phyloP scores from a whole-genome alignment of 768 basidiomycete genomes.

The Cystofilobasidium capitatum region DNA sequence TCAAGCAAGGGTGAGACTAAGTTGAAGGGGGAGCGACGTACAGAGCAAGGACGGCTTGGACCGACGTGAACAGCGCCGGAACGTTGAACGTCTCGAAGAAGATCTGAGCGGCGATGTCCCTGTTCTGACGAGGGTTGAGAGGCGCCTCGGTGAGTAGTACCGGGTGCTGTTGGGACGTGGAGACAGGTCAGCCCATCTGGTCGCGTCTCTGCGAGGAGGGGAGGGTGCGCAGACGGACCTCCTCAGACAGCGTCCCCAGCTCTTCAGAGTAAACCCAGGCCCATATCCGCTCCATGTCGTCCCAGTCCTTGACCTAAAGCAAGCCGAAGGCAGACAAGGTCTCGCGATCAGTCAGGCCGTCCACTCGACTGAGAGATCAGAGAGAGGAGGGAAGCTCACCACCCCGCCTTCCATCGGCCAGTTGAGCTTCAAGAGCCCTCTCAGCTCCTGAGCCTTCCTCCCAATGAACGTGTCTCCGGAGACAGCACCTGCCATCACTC shows the following conservation, averaged over 20 bases:
- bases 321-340: not conserved
- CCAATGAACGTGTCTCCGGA: slow-evolving; percentile 97
- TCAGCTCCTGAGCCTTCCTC: slow-evolving; percentile 83
- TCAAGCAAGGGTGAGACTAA: not conserved
- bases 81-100: slow-evolving; percentile 99
- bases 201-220: not conserved
- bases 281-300: slow-evolving; percentile 99
- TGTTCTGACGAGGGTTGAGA: slow-evolving; percentile 88
- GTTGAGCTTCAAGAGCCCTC: slow-evolving; percentile 92
- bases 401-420: slow-evolving; percentile 99
- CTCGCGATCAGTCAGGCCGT: not conserved
- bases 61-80: slow-evolving; percentile 88
- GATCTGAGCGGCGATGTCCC: slow-evolving; percentile 94
- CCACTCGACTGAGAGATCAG: not conserved
- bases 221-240: slow-evolving; percentile 49
- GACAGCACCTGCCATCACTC: slow-evolving; percentile 88
- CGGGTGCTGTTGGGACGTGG: slow-evolving; percentile 60
- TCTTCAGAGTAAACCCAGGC: slow-evolving; percentile 95
- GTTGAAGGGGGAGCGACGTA: slow-evolving; percentile 43
- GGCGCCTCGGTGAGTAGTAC: slow-evolving; percentile 96
- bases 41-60: slow-evolving; percentile 94
- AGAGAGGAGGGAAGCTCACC: slow-evolving; percentile 42
- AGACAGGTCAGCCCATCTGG: not conserved
- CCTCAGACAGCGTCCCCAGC: slow-evolving; percentile 87
- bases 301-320: slow-evolving; percentile 71